Percentiles rank a stretch among this genome's conserved stretches.
These are phyloP conservation scores for Syncephalastrum racemosum DNA, from an alignment of 371 early-diverging fungal species.

Conservation along the genomic window DNA sequence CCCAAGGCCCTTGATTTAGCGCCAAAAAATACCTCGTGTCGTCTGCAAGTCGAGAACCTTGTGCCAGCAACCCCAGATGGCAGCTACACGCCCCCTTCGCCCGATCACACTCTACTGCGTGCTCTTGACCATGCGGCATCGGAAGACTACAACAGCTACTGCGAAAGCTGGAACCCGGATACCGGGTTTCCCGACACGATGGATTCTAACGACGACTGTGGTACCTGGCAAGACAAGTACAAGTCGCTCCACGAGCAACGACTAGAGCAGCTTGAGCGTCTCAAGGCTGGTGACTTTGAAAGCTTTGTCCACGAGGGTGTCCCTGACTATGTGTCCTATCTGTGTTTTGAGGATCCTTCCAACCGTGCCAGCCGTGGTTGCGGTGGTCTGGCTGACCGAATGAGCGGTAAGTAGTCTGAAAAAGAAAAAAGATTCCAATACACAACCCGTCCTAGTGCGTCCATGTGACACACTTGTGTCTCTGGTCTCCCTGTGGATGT, in stretches of 20 bases:
- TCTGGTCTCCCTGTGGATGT: no score
- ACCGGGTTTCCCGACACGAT: constrained; percentile 24
- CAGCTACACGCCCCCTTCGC: constrained; percentile 45
- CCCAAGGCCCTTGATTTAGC: background rate
- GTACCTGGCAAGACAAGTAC: constrained; percentile 47
- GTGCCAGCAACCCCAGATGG: constrained; percentile 36
- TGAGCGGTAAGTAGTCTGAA: constrained; percentile 34
- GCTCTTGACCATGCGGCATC: constrained; percentile 31
- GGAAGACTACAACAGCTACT: constrained; percentile 37
- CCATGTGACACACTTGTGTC: background rate
- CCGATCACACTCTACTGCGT: constrained; percentile 29
- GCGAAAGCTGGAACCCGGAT: constrained; percentile 28
- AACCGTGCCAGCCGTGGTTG: constrained; percentile 45
- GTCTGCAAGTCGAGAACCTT: constrained; percentile 9
- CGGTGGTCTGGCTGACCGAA: constrained; percentile 51
- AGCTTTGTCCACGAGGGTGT: constrained; percentile 18
- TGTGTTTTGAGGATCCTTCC: constrained; percentile 38
- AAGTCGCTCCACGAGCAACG: constrained; percentile 32
- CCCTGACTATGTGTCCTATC: constrained; percentile 42
- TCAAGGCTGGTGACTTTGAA: constrained; percentile 33
- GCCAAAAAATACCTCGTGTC: constrained; percentile 10
- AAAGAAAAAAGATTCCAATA: background rate
- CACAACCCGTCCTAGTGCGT: constrained; percentile 1
- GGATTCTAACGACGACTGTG: constrained; percentile 39
- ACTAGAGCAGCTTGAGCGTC: constrained; percentile 27